Evolutionary conservation across 1,284 basidiomycete genomes (phyloP), one percentile per base, ranked within the genome.

Genomic region (Ustilago sp.): DNA sequence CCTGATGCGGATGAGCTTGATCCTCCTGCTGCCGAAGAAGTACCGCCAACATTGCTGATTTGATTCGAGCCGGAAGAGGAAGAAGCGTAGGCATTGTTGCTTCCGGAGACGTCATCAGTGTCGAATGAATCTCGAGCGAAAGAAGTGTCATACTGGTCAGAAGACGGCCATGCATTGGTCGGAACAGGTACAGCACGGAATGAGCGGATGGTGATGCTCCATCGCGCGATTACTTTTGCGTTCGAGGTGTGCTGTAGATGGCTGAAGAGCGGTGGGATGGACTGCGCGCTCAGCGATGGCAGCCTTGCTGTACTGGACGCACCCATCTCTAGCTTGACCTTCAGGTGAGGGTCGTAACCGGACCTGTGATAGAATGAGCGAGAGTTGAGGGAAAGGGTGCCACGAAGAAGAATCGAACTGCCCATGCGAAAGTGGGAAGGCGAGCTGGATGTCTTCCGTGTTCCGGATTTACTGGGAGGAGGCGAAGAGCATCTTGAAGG

Each of bases 161-260:
- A 1, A 8, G 69, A 19, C 1, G 76, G 76, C 66, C 70, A 77
- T 19, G 68, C 75, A 17, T 73, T 67, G 54, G 62, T 63, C 6
- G 76, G 76, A 3, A 78, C 76, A 19, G 76, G 71, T 0, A 78
- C 68, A 19, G 76, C 76, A n/a, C 76, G 71, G 38, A 78, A 78
- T n/a, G 76, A 78, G 50, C 76, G 76, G 53, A 78, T 74, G 56
- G 71, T 78, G 68, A 78, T 68, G 62, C 65, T 74, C 76, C 76
- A 78, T 31, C 76, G 60, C 38, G 76, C 55, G 1, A 71, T 68
- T 8, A 78, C 71, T 17, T 68, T 74, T 43, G 76, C 76, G 48
- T 70, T 74, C 12, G 68, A 68, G 0, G 71, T 60, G 43, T 67
- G 53, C 57, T 78, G 76, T 0, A 78, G 76, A 36, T 78, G 76